Conservation (phyloP, 495 filamentous ascomycete genomes). For the Penicillium nucicola region DNA sequence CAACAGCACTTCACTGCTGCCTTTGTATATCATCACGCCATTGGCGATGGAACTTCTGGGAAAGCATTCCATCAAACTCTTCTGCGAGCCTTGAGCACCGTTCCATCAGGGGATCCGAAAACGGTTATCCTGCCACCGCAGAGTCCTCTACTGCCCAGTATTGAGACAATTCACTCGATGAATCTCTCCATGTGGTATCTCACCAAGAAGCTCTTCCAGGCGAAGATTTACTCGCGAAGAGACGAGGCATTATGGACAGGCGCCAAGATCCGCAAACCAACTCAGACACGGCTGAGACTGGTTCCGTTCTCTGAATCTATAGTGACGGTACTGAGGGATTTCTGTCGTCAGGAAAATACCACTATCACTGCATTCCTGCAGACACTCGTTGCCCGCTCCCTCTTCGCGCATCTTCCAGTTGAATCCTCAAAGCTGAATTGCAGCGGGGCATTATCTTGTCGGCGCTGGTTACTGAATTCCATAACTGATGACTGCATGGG, state of each 20-base stretch:
- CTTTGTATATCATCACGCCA: conserved; percentile 37
- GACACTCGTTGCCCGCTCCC: conserved; percentile 28
- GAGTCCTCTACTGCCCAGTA: conserved; percentile 27
- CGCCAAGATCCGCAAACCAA: conserved; percentile 15
- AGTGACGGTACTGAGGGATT: conserved; percentile 13
- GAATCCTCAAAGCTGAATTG: conserved; percentile 17
- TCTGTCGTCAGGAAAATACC: conserved; percentile 30
- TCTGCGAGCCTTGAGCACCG: conserved; percentile 20
- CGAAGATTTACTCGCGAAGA: conserved; percentile 19
- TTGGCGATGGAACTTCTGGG: conserved; percentile 33
- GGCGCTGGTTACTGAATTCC: conserved; percentile 31
- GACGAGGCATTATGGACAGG: conserved; percentile 25
- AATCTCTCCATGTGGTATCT: conserved; percentile 27
- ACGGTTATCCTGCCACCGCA: conserved; percentile 22
- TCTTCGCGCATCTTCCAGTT: conserved; percentile 29
- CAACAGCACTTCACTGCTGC: conserved; percentile 29
- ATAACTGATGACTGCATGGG: conserved; percentile 37
- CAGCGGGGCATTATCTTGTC: conserved; percentile 28
- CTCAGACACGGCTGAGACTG: conserved; percentile 17
- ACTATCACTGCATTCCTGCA: conserved; percentile 38
- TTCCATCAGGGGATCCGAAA: conserved; percentile 15
- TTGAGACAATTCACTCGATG: conserved; percentile 22
- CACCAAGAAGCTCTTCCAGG: conserved; percentile 23
- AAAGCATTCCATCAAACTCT: conserved; percentile 35
- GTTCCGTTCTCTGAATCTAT: conserved; percentile 18